Percentiles rank a stretch among this genome's conserved stretches.
phyloP scores from a whole-genome alignment of 2,329 filamentous ascomycete species.

The Clarireedia monteithiana region DNA sequence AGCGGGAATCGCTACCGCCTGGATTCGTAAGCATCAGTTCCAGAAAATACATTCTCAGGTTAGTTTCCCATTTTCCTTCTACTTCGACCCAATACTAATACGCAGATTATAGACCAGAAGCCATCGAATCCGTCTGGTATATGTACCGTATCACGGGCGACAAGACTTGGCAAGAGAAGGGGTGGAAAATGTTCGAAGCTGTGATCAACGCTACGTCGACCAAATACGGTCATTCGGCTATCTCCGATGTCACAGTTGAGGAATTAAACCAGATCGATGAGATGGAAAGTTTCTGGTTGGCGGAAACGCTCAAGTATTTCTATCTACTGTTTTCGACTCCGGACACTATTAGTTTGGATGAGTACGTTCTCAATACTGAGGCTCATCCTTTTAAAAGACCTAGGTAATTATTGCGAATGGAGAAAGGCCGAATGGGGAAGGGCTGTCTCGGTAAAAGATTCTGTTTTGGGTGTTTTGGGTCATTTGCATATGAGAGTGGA shows the following conservation, averaged over 20 bases:
- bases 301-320: constrained; percentile 89
- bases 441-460: too few species aligned
- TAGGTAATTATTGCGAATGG: neutral
- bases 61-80: constrained; percentile 25
- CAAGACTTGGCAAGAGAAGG: constrained; percentile 64
- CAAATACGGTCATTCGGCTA: constrained; percentile 60
- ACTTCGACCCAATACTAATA: constrained; percentile 11
- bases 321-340: constrained; percentile 72
- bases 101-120: constrained; percentile 42
- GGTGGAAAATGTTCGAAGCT: constrained; percentile 77
- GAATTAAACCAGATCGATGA: constrained; percentile 41
- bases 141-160: constrained; percentile 87
- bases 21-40: constrained; percentile 42
- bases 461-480: too few species aligned
- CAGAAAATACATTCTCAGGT: constrained; percentile 55
- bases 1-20: constrained; percentile 37
- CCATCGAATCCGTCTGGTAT: constrained; percentile 82
- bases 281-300: constrained; percentile 88
- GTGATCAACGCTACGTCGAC: constrained; percentile 61
- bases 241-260: constrained; percentile 51
- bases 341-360: constrained; percentile 52
- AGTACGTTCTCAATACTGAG: constrained; percentile 50
- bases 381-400: constrained; percentile 31
- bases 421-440: too few species aligned
- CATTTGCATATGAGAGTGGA: too few species aligned